Evolutionary conservation across 768 basidiomycete genomes (phyloP), one percentile per base, ranked within the genome.

Genomic region (Hygrocybe coccinea): DNA sequence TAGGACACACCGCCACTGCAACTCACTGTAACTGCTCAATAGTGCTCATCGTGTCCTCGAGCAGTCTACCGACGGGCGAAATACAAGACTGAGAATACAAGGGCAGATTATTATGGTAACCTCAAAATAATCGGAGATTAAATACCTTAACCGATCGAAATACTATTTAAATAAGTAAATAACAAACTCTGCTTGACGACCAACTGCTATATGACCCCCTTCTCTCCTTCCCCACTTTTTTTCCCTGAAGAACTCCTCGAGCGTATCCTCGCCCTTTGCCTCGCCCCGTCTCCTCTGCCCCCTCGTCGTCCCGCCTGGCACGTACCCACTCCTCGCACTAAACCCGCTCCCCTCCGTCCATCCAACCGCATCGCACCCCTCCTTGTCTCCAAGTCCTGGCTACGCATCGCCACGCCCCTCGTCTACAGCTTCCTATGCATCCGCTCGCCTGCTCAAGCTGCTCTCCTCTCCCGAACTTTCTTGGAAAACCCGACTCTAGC

Each of bases 381-480:
- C 14, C 76, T 80, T 50, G 79, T 82, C 45, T 84, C 69, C 49
- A 76, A 67, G 37, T 62, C 69, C 21, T 82, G 85, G 69, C 66
- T 75, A 43, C 76, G 86, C 56, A 84, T 87, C 56, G 76, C 74
- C 1, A 76, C 76, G 0, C 84, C 84, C 1, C 72, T 84, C 11
- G 74, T 82, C 58, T 86, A 86, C 71, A 72, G 78, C 62, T 73
- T 75, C 41, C 57, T 86, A 41, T 71, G 73, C 60, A 63, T 87
- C 44, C 69, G 64, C 36, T 71, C 78, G 0, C 57, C 73, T 0
- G 35, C 50, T 10, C 78, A 83, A 21, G 68, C 81, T 10, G 58
- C 65, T 8, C 72, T 78, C 11, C 69, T 77, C 44, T 63, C 69
- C n/a, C 61, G 58, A 15, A 71, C 77, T 0, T 72, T 85, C 35